A percentile compares a stretch with the other conserved stretches of the same genome.
phyloP scores from a whole-genome alignment of 192 early-diverging fungal species.

The Backusella tuberculispora region DNA sequence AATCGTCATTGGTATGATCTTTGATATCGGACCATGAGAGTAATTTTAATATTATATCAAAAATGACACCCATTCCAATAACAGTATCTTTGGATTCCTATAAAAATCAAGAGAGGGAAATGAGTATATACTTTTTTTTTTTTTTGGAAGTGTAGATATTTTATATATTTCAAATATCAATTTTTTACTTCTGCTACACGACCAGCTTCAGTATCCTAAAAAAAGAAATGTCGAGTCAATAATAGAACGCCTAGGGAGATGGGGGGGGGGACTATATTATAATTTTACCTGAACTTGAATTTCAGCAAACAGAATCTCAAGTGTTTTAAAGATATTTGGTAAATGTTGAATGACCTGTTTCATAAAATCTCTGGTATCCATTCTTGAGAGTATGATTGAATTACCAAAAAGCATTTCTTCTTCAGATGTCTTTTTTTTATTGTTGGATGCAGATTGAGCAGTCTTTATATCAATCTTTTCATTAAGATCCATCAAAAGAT shows the following conservation, averaged over 20 bases:
- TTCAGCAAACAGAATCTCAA: slow-evolving; percentile 23
- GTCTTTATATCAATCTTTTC: slow-evolving; percentile 53
- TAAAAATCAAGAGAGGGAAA: no score
- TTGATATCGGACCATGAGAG: slow-evolving; percentile 45
- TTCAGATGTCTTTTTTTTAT: slow-evolving; percentile 36
- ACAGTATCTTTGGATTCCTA: slow-evolving; percentile 27
- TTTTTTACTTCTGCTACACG: slow-evolving; percentile 24
- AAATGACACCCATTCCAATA: slow-evolving; percentile 25
- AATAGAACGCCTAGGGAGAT: no score
- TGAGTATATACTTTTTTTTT: neutral
- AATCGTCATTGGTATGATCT: slow-evolving; percentile 34
- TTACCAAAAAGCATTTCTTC: slow-evolving; percentile 19
- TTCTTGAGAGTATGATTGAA: slow-evolving; percentile 41
- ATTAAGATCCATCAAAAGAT: slow-evolving; percentile 52
- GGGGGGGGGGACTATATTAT: no score
- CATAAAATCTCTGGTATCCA: slow-evolving; percentile 40
- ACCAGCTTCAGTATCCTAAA: slow-evolving; percentile 25
- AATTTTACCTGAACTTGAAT: slow-evolving; percentile 16
- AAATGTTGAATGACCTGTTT: slow-evolving; percentile 34
- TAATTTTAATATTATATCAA: slow-evolving; percentile 38
- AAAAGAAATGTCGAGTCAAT: neutral
- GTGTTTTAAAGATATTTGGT: slow-evolving; percentile 20
- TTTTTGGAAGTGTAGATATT: neutral
- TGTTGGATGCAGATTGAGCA: slow-evolving; percentile 25
- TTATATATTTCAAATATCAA: neutral